Base-by-base conservation (phyloP, 1,284 basidiomycete genomes). In the Heliocybe sulcata region DNA sequence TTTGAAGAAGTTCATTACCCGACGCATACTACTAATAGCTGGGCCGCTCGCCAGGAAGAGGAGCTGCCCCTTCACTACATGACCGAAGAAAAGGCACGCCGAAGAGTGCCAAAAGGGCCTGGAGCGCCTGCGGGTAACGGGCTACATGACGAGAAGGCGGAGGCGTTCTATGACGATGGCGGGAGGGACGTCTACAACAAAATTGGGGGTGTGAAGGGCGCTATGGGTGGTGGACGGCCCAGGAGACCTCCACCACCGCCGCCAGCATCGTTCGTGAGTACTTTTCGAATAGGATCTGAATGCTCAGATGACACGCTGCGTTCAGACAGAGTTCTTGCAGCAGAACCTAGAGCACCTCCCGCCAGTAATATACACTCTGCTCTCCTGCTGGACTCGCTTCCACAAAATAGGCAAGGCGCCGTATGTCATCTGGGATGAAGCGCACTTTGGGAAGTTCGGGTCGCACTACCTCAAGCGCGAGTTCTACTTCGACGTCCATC, bases 401-500 rank as follows among this genome's bases (percentile, higher is more conserved):
- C 92, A 95, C 78, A 82, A 87, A 60, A 99, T 99, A 57, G 96
- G 96, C n/a, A 81, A 85, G 55, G 81, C 90, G 53, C 82, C 89
- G 64, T 71, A 82, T 60, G 96, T 99, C 69, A 86, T 98, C 56
- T 99, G 97, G 96, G 97, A 99, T 71, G 97, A 98, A 76, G 94
- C 94, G n/a, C 94, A 97, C 71, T 97, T 97, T 71, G 94, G 94
- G 63, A 97, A 97, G 72, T 97, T 97, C 71, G 94, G 93, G 55
- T 93, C 93, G 25, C 90, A 97, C 72, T 99, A 99, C 71, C 78
- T 99, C 68, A 94, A 95, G 69, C 90, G 93, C 65, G 90, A 93
- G 66, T 97, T 96, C 76, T 97, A 96, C 74, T 94, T 94, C 67
- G 91, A 94, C 67, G 94, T 97, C n/a, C 96, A 99, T 67, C 96